These are phyloP conservation scores for Gremmenia infestans DNA, from an alignment of 2,329 filamentous ascomycete species.

Conservation along the genomic window DNA sequence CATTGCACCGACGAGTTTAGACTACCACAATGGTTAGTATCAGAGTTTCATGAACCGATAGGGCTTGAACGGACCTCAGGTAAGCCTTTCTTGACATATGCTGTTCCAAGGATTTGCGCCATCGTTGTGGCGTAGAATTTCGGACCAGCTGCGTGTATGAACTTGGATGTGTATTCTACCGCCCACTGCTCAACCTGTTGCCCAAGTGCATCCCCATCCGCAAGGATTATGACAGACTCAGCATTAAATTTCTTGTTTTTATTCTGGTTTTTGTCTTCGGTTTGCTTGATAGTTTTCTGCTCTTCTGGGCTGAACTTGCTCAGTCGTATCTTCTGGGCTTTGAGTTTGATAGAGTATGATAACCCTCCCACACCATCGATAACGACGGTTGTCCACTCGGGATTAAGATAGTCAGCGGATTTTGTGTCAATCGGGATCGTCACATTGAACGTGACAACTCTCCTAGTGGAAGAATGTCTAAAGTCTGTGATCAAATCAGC, in stretches of 20 bases:
- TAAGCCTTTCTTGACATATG: constrained; percentile 22
- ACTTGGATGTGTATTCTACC: constrained; percentile 22
- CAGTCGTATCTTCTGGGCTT: constrained; percentile 7
- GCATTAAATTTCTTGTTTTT: background rate
- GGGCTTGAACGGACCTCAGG: constrained; percentile 15
- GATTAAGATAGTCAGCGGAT: background rate
- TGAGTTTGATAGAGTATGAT: constrained; percentile 15
- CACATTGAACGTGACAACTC: constrained; percentile 19
- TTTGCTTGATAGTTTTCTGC: constrained; percentile 8
- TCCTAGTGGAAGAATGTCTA: constrained; percentile 19
- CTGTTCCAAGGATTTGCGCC: constrained; percentile 21
- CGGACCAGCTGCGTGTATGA: constrained; percentile 21
- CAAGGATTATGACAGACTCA: constrained; percentile 13
- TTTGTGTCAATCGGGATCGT: background rate
- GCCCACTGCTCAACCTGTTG: constrained; percentile 25
- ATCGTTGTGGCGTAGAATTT: constrained; percentile 21
- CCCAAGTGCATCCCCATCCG: constrained; percentile 9
- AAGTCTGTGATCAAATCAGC: constrained; percentile 13
- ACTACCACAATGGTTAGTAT: constrained; percentile 9
- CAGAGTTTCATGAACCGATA: background rate
- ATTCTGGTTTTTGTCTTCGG: constrained; percentile 1
- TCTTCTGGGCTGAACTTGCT: constrained; percentile 9
- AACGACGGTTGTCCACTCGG: constrained; percentile 7
- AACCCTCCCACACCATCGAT: constrained; percentile 23
- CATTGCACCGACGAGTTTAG: constrained; percentile 19